These are phyloP conservation scores for Nakazawaea peltata DNA, from an alignment of 805 yeast genomes.

Conservation along the genomic window DNA sequence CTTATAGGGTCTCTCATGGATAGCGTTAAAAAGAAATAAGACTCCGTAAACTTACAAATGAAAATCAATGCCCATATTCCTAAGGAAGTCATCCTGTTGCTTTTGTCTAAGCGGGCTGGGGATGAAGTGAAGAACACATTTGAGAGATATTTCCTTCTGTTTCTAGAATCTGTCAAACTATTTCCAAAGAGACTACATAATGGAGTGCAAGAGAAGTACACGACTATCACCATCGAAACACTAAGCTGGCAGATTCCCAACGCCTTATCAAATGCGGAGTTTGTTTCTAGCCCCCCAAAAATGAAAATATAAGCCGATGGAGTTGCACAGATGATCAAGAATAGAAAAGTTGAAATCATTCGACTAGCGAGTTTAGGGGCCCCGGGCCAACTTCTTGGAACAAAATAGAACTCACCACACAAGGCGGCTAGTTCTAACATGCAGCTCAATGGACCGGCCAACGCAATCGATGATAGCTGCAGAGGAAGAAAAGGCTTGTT, in stretches of 20 bases:
- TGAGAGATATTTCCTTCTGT: slow-evolving; percentile 39
- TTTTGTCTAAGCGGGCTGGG: slow-evolving; percentile 43
- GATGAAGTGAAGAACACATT: slow-evolving; percentile 53
- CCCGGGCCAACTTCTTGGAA: slow-evolving; percentile 71
- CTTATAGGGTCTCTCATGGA: slow-evolving; percentile 69
- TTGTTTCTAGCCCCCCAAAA: slow-evolving; percentile 24
- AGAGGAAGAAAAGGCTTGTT: slow-evolving; percentile 56
- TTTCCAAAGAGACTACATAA: slow-evolving; percentile 43
- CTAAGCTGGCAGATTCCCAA: slow-evolving; percentile 49
- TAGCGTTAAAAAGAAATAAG: slow-evolving; percentile 69
- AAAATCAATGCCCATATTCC: slow-evolving; percentile 67
- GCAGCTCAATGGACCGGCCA: slow-evolving; percentile 61
- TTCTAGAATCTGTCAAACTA: slow-evolving; percentile 20
- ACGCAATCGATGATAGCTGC: slow-evolving; percentile 47
- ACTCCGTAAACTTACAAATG: slow-evolving; percentile 61
- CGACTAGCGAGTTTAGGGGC: slow-evolving; percentile 51
- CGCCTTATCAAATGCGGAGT: slow-evolving; percentile 27
- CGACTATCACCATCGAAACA: slow-evolving; percentile 43
- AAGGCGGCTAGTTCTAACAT: slow-evolving; percentile 49
- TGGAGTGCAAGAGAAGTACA: slow-evolving; percentile 57
- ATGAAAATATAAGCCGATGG: slow-evolving; percentile 51
- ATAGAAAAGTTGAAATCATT: slow-evolving; percentile 29
- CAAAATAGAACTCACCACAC: slow-evolving; percentile 48
- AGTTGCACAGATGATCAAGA: slow-evolving; percentile 34
- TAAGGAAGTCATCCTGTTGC: slow-evolving; percentile 52